Conservation (phyloP, 345 rosid species). For the Hibiscus mutabilis region DNA sequence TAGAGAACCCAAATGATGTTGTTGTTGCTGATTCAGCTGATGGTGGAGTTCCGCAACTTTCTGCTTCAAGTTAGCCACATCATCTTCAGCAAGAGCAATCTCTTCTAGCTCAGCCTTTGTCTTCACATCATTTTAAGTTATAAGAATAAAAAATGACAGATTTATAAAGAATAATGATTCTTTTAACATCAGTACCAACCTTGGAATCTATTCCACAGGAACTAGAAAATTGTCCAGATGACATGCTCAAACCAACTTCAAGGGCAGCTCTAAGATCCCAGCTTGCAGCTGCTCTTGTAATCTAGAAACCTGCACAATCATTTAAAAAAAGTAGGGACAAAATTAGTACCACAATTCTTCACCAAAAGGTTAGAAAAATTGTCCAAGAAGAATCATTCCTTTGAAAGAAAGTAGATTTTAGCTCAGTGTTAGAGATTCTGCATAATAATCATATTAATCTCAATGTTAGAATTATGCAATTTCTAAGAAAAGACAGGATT, state of each 20-base stretch:
- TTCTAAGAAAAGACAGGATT: too few relatives aligned
- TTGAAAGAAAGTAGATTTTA: neutral
- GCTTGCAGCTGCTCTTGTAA: constrained; percentile 99
- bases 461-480: too few relatives aligned
- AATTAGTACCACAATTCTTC: neutral
- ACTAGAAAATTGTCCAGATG: constrained; percentile 76
- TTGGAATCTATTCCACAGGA: constrained; percentile 94
- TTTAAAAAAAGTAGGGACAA: constrained; percentile 12
- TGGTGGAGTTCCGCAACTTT: constrained; percentile 99
- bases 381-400: neutral
- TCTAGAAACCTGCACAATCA: constrained; percentile 67
- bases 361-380: neutral
- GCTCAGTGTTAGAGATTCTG: neutral
- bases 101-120: constrained; percentile 99
- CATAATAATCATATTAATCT: too few relatives aligned
- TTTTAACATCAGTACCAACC: too few relatives aligned
- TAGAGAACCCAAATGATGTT: constrained; percentile 70
- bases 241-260: constrained; percentile 99
- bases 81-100: constrained; percentile 99
- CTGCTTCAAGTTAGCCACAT: constrained; percentile 97
- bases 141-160: too few relatives aligned
- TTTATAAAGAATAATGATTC: too few relatives aligned
- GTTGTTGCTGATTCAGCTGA: constrained; percentile 96
- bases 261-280: constrained; percentile 95
- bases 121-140: too few relatives aligned